Conservation (phyloP, 495 filamentous ascomycete genomes). For the Aspergillus asperescens region DNA sequence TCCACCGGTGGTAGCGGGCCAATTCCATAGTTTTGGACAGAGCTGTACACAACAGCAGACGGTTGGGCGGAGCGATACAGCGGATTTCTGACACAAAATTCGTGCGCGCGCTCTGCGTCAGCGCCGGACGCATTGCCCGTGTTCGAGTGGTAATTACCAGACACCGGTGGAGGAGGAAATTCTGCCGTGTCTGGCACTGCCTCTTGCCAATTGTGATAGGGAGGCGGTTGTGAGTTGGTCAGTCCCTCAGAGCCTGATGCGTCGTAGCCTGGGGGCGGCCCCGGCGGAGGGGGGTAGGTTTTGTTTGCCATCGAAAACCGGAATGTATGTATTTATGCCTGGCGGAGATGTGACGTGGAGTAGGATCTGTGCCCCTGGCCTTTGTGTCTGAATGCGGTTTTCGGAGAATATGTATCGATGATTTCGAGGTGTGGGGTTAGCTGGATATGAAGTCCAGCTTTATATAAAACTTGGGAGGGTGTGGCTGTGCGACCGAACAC, state of each 20-base stretch:
- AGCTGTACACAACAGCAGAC: constrained; percentile 33
- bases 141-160: constrained; percentile 61
- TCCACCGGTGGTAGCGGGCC: constrained; percentile 42
- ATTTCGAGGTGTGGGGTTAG: background rate
- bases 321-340: no score
- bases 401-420: background rate
- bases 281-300: constrained; percentile 5
- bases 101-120: constrained; percentile 66
- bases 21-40: constrained; percentile 40
- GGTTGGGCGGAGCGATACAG: constrained; percentile 53
- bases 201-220: constrained; percentile 75
- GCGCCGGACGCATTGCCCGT: constrained; percentile 66
- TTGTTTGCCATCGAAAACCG: background rate
- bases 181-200: constrained; percentile 72
- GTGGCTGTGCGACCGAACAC: background rate
- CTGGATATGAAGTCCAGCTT: background rate
- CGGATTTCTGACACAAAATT: constrained; percentile 63
- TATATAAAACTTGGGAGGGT: background rate
- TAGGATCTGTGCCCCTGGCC: background rate
- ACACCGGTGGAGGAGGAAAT: constrained; percentile 74
- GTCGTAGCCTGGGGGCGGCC: constrained; percentile 31
- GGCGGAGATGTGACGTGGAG: no score
- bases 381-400: background rate
- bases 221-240: constrained; percentile 41
- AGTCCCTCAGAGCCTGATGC: background rate